Evolutionary conservation across 208 protist genomes (phyloP), one percentile per base, ranked within the genome.

Genomic region (Crithidia fasciculata): DNA sequence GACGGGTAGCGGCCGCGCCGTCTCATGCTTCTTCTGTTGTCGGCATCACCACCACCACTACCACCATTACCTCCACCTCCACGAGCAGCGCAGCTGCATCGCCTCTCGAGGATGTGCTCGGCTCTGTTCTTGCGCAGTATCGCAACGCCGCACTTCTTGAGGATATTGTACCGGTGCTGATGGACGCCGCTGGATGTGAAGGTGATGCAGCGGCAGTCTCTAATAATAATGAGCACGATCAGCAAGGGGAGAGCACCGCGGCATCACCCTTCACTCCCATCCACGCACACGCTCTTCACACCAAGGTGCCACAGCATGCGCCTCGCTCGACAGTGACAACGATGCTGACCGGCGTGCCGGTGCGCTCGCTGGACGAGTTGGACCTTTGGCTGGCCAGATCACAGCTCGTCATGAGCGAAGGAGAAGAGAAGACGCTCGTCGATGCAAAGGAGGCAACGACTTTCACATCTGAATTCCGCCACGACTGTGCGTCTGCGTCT

Each of bases 301-400:
- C 45, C 0, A 49, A 49, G 45, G 12, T 13, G 45, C 28, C 28
- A 28, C 28, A 0, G 28, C 28, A 28, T 28, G 28, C 28, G 28
- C 28, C 28, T 28, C 28, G 28, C 28, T 28, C 28, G 28, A 28
- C 28, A 28, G 28, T 28, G 28, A 28, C 45, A 15, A 55, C 67
- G 28, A 49, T 28, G 19, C 73, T 78, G 12, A 69, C 60, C 39
- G 73, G 73, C 2, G 66, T 78, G 19, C 59, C 54, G 43, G 52
- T 78, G 16, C 4, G 59, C 52, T 78, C 73, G 8, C 36, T 78
- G 10, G 65, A 58, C n/a, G 73, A 62, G 52, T 65, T 64, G 0
- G 73, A 50, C 10, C 36, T 50, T 44, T 78, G 73, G 73, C 58
- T 78, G 10, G 57, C 10, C 28, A 28, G 28, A 28, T 28, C 28